These are phyloP conservation scores for Daldinia childiae DNA, from an alignment of 495 filamentous ascomycete genomes.

Conservation along the genomic window DNA sequence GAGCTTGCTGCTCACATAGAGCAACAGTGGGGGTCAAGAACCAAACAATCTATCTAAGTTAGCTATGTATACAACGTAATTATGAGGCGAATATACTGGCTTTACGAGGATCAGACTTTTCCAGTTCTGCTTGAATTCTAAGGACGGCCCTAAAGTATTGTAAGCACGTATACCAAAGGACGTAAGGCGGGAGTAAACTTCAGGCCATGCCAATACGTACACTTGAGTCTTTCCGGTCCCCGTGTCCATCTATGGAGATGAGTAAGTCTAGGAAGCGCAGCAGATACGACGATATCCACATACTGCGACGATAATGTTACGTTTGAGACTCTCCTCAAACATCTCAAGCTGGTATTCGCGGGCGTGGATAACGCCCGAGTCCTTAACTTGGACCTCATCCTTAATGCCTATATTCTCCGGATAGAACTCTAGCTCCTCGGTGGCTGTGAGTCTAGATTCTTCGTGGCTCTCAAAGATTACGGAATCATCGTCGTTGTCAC, in stretches of 20 bases:
- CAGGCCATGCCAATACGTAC: conserved; percentile 59
- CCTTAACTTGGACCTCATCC: conserved; percentile 1
- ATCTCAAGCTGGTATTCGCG: conserved; percentile 91
- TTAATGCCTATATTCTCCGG: neutral
- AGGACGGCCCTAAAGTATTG: conserved; percentile 70
- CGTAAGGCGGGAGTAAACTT: neutral
- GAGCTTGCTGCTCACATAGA: conserved; percentile 76
- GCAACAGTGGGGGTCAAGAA: conserved; percentile 83
- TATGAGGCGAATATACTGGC: conserved; percentile 51
- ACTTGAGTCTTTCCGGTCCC: conserved; percentile 93
- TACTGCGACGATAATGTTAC: conserved; percentile 88
- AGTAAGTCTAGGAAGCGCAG: conserved; percentile 5
- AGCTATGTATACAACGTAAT: conserved; percentile 27
- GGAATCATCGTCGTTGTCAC: conserved; percentile 16
- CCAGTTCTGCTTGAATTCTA: conserved; percentile 80
- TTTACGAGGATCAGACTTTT: conserved; percentile 66
- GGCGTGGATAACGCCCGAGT: conserved; percentile 51
- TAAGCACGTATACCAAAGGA: conserved; percentile 16
- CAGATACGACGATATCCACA: conserved; percentile 33
- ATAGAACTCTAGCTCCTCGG: neutral
- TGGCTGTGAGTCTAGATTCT: neutral
- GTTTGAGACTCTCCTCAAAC: conserved; percentile 79
- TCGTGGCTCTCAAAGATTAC: conserved; percentile 2
- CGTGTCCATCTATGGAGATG: conserved; percentile 79
- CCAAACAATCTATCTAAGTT: conserved; percentile 73